Base-by-base conservation (phyloP, 1,139 yeast genomes). In the Saccharomyces hybrid region DNA sequence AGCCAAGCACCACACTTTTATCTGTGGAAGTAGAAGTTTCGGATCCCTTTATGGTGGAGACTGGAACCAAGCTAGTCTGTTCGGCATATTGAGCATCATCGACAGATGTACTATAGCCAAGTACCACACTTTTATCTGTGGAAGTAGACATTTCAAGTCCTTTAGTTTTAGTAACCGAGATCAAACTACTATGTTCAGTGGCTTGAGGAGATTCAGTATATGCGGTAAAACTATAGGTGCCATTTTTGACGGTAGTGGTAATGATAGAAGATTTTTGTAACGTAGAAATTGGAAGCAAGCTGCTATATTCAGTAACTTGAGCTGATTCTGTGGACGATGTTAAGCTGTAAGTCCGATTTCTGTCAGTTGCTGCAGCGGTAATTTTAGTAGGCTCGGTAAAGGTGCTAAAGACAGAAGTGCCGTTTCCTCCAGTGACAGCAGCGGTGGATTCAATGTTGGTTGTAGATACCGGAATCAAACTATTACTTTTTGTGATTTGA, bases 181-280 rank as follows among this genome's bases (percentile, higher is more conserved):
- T 6, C 57, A 56, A 58, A 11, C 57, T 54, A n/a, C 60, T 59
- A 29, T 54, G 49, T 46, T 55, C 55, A 19, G 62, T 57, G 8
- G 53, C 52, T 11, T 55, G 27, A 3, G 57, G 58, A 8, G 58
- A 51, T 12, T 55, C 52, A n/a, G 61, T 58, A 9, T 46, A 48
- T 11, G 58, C 47, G 11, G 34, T 34, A 3, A 32, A 34, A 46
- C 31, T 46, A 32, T 12, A 46, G 9, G 7, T 14, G 11, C 42
- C 42, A 19, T 14, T 14, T 14, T 16, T 14, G 16, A 9, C 42
- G 2, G 42, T 34, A 14, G 21, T 14, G 21, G 16, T 34, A 14
- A 34, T 34, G 42, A 14, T 19, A 8, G 42, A n/a, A 14, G 42
- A n/a, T 34, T n/a, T 34, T 34, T n/a, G 19, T 21, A 42, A n/a